These are phyloP conservation scores for Epithemia pelagica DNA, from an alignment of 108 stramenopile species.

Conservation along the genomic window DNA sequence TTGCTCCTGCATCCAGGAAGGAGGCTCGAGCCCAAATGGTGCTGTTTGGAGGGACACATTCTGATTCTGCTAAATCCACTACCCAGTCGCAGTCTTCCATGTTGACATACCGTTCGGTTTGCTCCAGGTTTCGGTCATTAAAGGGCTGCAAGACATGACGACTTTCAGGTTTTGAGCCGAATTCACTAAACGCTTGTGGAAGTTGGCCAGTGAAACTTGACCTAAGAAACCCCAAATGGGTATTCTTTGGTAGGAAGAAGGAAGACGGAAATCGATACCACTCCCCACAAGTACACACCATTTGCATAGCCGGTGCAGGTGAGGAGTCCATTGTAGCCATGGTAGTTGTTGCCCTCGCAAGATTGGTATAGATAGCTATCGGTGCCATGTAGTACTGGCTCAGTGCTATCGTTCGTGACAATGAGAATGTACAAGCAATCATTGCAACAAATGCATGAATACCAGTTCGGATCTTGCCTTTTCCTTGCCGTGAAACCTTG, in stretches of 20 bases:
- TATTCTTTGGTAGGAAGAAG: conserved; percentile 72
- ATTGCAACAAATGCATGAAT: conserved; percentile 23
- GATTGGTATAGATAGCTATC: conserved; percentile 46
- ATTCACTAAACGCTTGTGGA: conserved; percentile 72
- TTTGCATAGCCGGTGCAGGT: conserved; percentile 8
- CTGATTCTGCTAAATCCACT: conserved; percentile 49
- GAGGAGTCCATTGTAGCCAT: conserved; percentile 3
- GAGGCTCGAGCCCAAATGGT: conserved; percentile 19
- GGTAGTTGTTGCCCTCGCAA: conserved; percentile 2
- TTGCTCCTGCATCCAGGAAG: conserved; percentile 38
- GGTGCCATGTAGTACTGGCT: conserved; percentile 74
- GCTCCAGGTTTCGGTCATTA: conserved; percentile 78
- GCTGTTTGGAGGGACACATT: conserved; percentile 14
- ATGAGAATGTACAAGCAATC: conserved; percentile 38
- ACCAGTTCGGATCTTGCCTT: conserved; percentile 5
- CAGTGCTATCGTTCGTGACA: conserved; percentile 54
- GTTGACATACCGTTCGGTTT: conserved; percentile 46
- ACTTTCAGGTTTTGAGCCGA: conserved; percentile 39
- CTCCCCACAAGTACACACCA: conserved; percentile 91
- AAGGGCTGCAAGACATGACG: conserved; percentile 32
- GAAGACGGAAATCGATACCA: conserved; percentile 95
- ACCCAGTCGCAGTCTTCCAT: conserved; percentile 63
- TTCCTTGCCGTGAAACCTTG: neutral
- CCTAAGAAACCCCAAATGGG: conserved; percentile 68
- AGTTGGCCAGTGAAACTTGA: conserved; percentile 88